Conservation (phyloP, 345 rosid species). For the Syzygium jambos region DNA sequence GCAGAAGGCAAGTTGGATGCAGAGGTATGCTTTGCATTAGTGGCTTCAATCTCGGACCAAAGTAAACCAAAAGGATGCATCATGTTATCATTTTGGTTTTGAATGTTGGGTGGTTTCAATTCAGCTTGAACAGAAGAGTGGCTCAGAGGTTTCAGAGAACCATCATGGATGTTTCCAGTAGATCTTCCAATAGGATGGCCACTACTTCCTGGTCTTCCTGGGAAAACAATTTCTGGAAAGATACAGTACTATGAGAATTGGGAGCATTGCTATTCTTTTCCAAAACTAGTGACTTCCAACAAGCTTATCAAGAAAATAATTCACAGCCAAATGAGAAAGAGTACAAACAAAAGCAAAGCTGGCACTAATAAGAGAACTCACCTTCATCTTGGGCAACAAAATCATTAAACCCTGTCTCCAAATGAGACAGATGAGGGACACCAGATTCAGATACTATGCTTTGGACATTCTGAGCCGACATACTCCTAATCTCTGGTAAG, state of each 20-base stretch:
- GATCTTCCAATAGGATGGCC: slow-evolving; percentile 20
- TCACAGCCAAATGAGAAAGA: neutral
- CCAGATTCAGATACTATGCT: slow-evolving; percentile 34
- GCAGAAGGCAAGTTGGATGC: slow-evolving; percentile 22
- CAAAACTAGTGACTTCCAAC: neutral
- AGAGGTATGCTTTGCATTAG: slow-evolving; percentile 23
- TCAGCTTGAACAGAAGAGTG: slow-evolving; percentile 21
- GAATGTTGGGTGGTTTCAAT: slow-evolving; percentile 14
- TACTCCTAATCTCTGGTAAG: slow-evolving; percentile 12
- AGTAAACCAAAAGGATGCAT: slow-evolving; percentile 53
- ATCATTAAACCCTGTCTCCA: slow-evolving; percentile 34
- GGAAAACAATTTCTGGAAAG: slow-evolving; percentile 52
- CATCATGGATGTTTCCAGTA: slow-evolving; percentile 13
- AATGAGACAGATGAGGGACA: slow-evolving; percentile 16
- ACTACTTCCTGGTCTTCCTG: slow-evolving; percentile 45
- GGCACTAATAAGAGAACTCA: neutral
- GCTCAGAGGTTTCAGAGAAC: slow-evolving; percentile 7
- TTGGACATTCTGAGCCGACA: slow-evolving; percentile 25
- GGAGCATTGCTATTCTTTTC: neutral
- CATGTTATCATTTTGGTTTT: slow-evolving; percentile 30
- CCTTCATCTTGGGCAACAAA: slow-evolving; percentile 51
- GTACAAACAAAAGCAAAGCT: neutral
- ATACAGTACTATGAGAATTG: neutral
- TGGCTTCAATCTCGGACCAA: slow-evolving; percentile 57
- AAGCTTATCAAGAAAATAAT: neutral